phyloP scores from a whole-genome alignment of 768 basidiomycete species.

The Rhodotorula babjevae region DNA sequence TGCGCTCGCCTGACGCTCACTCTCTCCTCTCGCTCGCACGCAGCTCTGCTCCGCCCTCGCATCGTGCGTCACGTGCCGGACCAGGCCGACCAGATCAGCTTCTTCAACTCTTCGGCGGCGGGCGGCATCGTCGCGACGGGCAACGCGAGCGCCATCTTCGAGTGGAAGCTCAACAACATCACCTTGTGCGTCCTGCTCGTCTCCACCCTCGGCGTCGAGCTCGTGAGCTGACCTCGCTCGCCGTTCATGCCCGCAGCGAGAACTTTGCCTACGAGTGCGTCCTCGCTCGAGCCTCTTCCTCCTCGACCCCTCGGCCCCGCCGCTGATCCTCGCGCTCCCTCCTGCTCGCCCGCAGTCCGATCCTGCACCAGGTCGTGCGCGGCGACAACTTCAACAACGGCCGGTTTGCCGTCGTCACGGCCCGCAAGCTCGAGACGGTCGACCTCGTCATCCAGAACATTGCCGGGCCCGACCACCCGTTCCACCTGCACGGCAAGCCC shows the following conservation, averaged over 20 bases:
- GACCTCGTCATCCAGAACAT: constrained; percentile 8
- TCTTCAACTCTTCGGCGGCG: constrained; percentile 3
- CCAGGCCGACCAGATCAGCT: not conserved
- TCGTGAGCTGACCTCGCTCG: not conserved
- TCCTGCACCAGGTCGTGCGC: constrained; percentile 10
- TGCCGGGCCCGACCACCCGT: constrained; percentile 11
- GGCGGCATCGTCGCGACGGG: not conserved
- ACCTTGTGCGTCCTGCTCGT: not conserved
- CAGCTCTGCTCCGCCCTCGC: constrained; percentile 3
- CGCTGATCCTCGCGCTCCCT: not conserved
- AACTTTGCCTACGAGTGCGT: constrained; percentile 12
- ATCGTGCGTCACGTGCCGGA: not conserved
- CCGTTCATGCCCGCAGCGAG: not conserved
- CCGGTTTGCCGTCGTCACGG: not conserved
- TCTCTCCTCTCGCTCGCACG: too few species aligned
- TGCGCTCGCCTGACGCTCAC: not conserved
- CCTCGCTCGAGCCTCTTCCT: not conserved
- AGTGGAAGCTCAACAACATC: constrained; percentile 18
- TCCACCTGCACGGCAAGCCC: constrained; percentile 2
- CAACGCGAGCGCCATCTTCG: not conserved
- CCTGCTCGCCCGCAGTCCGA: not conserved
- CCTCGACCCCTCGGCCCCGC: not conserved
- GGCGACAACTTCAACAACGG: not conserved
- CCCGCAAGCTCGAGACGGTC: not conserved
- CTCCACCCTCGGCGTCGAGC: too few species aligned